These are phyloP conservation scores for Turritis glabra DNA, from an alignment of 345 rosid genomes.

Conservation along the genomic window DNA sequence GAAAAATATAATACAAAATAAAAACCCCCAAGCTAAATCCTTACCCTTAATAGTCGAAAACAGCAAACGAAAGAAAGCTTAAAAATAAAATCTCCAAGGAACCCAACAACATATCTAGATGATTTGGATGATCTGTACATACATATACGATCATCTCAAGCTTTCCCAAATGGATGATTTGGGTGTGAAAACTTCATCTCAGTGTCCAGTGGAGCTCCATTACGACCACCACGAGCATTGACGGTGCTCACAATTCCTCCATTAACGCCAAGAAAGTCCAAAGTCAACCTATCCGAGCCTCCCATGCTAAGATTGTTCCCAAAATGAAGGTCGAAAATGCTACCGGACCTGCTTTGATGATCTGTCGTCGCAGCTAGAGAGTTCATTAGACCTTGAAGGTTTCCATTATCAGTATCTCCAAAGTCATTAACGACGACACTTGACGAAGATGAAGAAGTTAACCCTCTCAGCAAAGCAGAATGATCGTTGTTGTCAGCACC, in stretches of 20 bases:
- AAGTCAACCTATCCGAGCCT: slow-evolving; percentile 57
- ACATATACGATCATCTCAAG: slow-evolving; percentile 24
- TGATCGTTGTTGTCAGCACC: slow-evolving; percentile 54
- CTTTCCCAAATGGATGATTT: slow-evolving; percentile 35
- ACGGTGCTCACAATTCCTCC: slow-evolving; percentile 48
- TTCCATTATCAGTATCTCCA: slow-evolving; percentile 47
- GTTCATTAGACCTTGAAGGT: slow-evolving; percentile 65
- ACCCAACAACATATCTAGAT: not conserved
- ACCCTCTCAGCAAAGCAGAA: slow-evolving; percentile 57
- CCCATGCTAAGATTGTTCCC: slow-evolving; percentile 29
- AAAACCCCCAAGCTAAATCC: slow-evolving; percentile 4
- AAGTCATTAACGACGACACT: slow-evolving; percentile 34
- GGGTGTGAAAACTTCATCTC: slow-evolving; percentile 33
- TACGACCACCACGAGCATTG: slow-evolving; percentile 34
- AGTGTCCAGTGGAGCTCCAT: slow-evolving; percentile 22
- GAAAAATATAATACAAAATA: not conserved
- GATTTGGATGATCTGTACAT: not conserved
- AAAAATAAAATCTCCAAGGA: slow-evolving; percentile 10
- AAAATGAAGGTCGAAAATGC: slow-evolving; percentile 39
- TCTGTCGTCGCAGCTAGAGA: slow-evolving; percentile 44
- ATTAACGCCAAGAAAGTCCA: slow-evolving; percentile 79
- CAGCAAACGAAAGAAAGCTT: slow-evolving; percentile 20
- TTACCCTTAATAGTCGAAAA: slow-evolving; percentile 1
- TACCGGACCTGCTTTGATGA: slow-evolving; percentile 35
- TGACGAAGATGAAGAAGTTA: slow-evolving; percentile 49